These are phyloP conservation scores for Grigorovia jiainica DNA, from an alignment of 805 yeast genomes.

Conservation along the genomic window DNA sequence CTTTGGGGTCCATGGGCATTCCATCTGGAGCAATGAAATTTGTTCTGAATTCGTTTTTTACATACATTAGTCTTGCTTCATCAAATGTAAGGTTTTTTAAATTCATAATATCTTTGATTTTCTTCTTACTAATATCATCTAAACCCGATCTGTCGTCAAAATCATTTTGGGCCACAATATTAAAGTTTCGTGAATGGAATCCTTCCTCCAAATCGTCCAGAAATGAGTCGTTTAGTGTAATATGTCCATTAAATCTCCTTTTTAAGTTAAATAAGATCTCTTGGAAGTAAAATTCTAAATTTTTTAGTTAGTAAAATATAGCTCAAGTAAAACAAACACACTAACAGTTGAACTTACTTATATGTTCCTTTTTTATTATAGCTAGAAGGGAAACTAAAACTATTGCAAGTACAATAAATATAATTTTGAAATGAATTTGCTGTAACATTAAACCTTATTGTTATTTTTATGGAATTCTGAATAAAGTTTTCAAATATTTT, in stretches of 20 bases:
- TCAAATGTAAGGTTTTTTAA: constrained; percentile 47
- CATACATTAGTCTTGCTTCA: constrained; percentile 53
- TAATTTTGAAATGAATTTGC: too few relatives aligned
- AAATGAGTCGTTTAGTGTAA: constrained; percentile 27
- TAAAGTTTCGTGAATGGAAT: constrained; percentile 48
- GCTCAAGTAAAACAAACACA: neutral
- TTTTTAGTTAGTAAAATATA: constrained; percentile 6
- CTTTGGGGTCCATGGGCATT: constrained; percentile 55
- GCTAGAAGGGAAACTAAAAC: too few relatives aligned
- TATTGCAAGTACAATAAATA: too few relatives aligned
- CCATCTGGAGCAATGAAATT: constrained; percentile 59
- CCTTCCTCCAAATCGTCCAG: constrained; percentile 48
- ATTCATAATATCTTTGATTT: constrained; percentile 47
- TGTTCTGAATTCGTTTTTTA: constrained; percentile 35
- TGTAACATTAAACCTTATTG: too few relatives aligned
- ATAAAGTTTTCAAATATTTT: too few relatives aligned
- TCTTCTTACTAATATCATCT: constrained; percentile 42
- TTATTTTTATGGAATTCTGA: too few relatives aligned
- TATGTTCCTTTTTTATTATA: too few relatives aligned
- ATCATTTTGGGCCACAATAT: constrained; percentile 38
- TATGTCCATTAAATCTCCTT: constrained; percentile 20
- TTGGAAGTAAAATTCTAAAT: constrained; percentile 8
- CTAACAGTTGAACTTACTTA: neutral
- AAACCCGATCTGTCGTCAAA: constrained; percentile 56
- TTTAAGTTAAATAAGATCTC: constrained; percentile 14